These are phyloP conservation scores for Clarkia xantiana DNA, from an alignment of 345 rosid genomes.

Conservation along the genomic window DNA sequence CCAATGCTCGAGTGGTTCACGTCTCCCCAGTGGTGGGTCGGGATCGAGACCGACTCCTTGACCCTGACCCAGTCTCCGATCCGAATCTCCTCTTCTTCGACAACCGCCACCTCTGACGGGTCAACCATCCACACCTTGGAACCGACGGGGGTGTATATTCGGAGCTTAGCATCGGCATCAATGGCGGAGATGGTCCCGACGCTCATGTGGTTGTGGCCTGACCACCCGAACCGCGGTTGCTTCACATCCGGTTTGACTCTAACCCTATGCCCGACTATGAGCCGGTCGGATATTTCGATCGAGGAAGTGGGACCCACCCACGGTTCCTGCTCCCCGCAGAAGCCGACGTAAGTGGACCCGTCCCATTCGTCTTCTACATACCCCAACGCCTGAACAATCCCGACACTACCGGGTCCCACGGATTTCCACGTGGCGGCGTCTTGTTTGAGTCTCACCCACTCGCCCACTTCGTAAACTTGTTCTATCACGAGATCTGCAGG, in stretches of 20 bases:
- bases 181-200: conserved; percentile 75
- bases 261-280: conserved; percentile 58
- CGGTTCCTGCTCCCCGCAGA: conserved; percentile 88
- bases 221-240: conserved; percentile 95
- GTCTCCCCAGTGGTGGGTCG: conserved; percentile 93
- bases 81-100: conserved; percentile 63
- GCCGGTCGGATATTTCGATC: conserved; percentile 55
- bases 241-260: conserved; percentile 62
- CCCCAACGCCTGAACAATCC: conserved; percentile 77
- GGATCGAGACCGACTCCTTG: conserved; percentile 44
- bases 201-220: conserved; percentile 71
- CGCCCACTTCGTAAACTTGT: conserved; percentile 74
- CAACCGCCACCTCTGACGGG: conserved; percentile 72
- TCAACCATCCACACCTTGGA: conserved; percentile 96
- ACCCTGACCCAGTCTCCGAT: conserved; percentile 94
- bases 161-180: conserved; percentile 87
- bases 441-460: conserved; percentile 72
- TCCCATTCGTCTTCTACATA: conserved; percentile 77
- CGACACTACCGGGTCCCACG: conserved; percentile 62
- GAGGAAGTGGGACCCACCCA: conserved; percentile 68
- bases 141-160: conserved; percentile 84
- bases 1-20: conserved; percentile 83
- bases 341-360: conserved; percentile 62
- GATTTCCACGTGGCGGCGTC: conserved; percentile 61
- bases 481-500: conserved; percentile 80